Evolutionary conservation across 2,329 filamentous ascomycete species (phyloP).

Genomic region (Akanthomyces uredinophilus): DNA sequence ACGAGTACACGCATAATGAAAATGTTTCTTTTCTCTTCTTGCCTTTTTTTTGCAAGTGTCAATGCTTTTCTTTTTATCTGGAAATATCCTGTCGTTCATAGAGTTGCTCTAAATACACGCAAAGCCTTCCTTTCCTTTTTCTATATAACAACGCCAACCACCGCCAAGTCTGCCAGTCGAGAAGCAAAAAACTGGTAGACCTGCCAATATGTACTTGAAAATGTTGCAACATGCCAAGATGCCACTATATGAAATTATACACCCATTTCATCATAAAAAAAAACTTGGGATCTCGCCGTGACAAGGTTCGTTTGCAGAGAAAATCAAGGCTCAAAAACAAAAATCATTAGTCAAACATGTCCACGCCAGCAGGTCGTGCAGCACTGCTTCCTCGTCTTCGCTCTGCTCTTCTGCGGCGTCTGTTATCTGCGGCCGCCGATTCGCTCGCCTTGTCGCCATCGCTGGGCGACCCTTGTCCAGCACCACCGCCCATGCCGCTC

Average conservation of each 20-base stretch:
- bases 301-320: neutral
- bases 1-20: neutral
- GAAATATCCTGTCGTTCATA: neutral
- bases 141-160: conserved; percentile 11
- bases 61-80: neutral
- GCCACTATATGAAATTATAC: conserved; percentile 17
- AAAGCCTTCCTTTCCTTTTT: neutral
- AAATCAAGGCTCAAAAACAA: neutral
- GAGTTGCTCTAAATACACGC: neutral
- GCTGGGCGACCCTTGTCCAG: conserved; percentile 32
- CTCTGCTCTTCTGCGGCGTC: conserved; percentile 52
- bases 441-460: conserved; percentile 32
- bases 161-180: neutral
- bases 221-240: neutral
- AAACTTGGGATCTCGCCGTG: neutral
- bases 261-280: conserved; percentile 19
- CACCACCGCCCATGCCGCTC: conserved; percentile 42
- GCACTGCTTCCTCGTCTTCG: conserved; percentile 39
- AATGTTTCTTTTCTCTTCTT: neutral
- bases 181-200: neutral
- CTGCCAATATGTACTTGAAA: conserved; percentile 5
- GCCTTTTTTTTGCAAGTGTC: no score
- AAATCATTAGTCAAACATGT: conserved; percentile 33
- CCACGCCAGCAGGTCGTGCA: conserved; percentile 26
- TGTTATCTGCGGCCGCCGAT: conserved; percentile 42